Base-by-base conservation (phyloP, 2,329 filamentous ascomycete genomes). In the Chaetomium olivaceum region DNA sequence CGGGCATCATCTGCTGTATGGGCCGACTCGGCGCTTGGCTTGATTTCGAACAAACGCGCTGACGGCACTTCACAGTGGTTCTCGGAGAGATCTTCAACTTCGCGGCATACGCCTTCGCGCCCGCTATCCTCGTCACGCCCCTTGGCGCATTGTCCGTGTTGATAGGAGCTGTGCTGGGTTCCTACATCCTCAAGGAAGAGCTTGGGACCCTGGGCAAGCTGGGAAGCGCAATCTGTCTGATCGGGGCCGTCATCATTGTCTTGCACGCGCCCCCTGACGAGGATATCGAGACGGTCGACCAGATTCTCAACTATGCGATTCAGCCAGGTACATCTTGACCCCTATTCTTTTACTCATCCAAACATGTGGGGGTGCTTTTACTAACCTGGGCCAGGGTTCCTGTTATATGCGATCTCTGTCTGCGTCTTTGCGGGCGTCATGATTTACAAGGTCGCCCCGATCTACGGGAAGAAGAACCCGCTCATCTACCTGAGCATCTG, bases 401-500 rank as follows among this genome's bases (percentile, higher is more conserved):
- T 99, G 57, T 79, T 96, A 54, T 99, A 98, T 79, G 92, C 92
- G 72, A 75, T 90, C 29, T 81, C 88, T 25, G 93, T 98, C 63
- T 87, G 89, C 51, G 83, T 91, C 59, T 98, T 98, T 77, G 92
- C 93, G 36, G 83, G 89, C 65, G 84, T 97, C 72, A 98, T 98
- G 94, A 98, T 99, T 72, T 99, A 99, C 83, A 91, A 89, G 77
- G 85, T 99, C 70, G 92, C 93, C 8, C 95, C 95, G 0, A 81
- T 89, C 63, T 89, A 99, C 74, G 95, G 95, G 76, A 96, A 92
- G 83, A 93, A 91, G 80, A 99, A 98, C 77, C 94, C 95, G 11
- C 86, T 99, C 73, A 91, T 99, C 73, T 99, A 94, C 79, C 89
- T 99, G 71, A 97, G 93, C 72, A 98, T 99, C 73, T 99, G 95